Evolutionary conservation across 2,329 filamentous ascomycete genomes (phyloP).

Genomic region (Cladobotryum protrusum): DNA sequence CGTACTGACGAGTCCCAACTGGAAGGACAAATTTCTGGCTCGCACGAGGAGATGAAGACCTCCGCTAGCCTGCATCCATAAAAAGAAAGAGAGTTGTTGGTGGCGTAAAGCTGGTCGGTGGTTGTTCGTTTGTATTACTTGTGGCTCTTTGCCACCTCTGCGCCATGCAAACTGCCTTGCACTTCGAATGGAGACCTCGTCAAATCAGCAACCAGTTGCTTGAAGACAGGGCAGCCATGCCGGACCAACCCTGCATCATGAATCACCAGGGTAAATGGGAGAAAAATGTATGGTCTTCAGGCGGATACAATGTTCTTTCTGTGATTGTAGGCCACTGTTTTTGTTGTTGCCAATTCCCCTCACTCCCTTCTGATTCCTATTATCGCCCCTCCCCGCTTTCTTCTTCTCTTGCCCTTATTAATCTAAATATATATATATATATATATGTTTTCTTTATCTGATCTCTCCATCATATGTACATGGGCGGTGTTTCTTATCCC

Average conservation of each 20-base stretch:
- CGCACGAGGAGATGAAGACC: conserved; percentile 3
- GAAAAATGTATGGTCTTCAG: too few species aligned
- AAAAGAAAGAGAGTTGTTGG: conserved; percentile 2
- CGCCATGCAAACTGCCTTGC: not conserved
- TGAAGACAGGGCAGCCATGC: not conserved
- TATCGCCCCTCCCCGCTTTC: too few species aligned
- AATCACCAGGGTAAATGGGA: too few species aligned
- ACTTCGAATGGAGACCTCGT: not conserved
- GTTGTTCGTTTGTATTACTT: not conserved
- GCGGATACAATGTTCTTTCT: too few species aligned
- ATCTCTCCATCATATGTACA: too few species aligned
- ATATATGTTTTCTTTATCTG: too few species aligned
- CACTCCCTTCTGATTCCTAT: too few species aligned
- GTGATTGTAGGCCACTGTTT: too few species aligned
- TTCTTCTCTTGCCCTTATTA: too few species aligned
- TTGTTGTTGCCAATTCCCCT: too few species aligned
- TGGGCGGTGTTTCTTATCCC: too few species aligned
- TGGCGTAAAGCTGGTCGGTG: conserved; percentile 1
- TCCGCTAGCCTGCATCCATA: not conserved
- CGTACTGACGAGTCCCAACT: not conserved
- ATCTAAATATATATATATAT: too few species aligned
- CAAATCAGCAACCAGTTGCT: not conserved
- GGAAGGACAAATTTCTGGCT: not conserved
- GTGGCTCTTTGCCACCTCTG: not conserved
- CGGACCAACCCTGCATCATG: not conserved